Base-by-base conservation (phyloP, 1,139 yeast genomes). In the Candida albicans region DNA sequence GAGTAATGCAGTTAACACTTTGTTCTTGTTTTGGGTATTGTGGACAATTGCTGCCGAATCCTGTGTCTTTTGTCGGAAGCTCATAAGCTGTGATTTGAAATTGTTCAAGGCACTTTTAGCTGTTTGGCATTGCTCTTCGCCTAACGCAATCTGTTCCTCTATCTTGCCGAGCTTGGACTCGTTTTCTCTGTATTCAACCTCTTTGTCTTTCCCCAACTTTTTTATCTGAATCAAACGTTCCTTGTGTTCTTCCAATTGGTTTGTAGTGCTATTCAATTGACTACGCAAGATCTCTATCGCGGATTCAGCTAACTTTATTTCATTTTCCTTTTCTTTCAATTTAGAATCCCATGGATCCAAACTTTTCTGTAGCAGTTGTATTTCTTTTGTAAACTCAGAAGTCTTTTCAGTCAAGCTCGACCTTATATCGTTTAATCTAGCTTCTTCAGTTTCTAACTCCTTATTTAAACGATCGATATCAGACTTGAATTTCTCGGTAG, bases 271-370 rank as follows among this genome's bases (percentile, higher is more conserved):
- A 0, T 62, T 60, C 39, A 73, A 69, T 51, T 82, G 79, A 30
- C 75, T 78, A 28, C 67, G 62, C 11, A 87, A 59, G 63, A 89
- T 73, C 35, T 81, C 81, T 13, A 87, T 75, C 47, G 84, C 82
- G 8, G 91, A 81, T 43, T 79, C 74, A 1, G 84, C 79, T 33
- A 88, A 75, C 41, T 82, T 79, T 8, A 87, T 77, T 36, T 82
- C 81, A 25, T 88, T 79, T 49, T 81, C 82, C 46, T 84, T 85
- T 24, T 77, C 76, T 47, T 81, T 82, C 33, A 90, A 69, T 52
- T 82, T 77, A 30, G 77, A 82, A 48, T 81, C 82, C 95, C 96
- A 90, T 0, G 99, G 99, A 50, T 87, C 93, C 8, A 90, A 65
- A 49, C 83, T 72, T 8, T 73, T 73, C 56, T 88, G 95, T 33